phyloP scores from a whole-genome alignment of 768 basidiomycete species.

The Tephrocybe sp. region DNA sequence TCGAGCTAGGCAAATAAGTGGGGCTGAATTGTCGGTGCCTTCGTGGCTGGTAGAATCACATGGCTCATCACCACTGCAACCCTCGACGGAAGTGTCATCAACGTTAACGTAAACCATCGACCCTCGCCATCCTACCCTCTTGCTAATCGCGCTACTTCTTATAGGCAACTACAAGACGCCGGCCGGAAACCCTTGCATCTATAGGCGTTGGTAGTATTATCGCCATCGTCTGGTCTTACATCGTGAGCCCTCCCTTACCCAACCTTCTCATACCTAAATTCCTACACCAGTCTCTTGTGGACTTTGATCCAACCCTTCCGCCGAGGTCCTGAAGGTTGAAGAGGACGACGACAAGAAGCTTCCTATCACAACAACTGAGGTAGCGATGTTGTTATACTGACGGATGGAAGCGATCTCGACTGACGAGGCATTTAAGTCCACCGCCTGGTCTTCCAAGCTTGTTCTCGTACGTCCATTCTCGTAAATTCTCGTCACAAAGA shows the following conservation, averaged over 20 bases:
- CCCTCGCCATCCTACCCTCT: not conserved
- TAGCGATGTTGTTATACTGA: slow-evolving; percentile 33
- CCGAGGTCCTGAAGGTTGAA: slow-evolving; percentile 13
- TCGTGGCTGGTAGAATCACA: slow-evolving; percentile 67
- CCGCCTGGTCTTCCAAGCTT: slow-evolving; percentile 73
- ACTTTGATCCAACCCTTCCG: slow-evolving; percentile 80
- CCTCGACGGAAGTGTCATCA: slow-evolving; percentile 70
- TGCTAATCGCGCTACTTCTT: not conserved
- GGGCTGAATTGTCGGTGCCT: slow-evolving; percentile 81
- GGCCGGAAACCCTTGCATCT: slow-evolving; percentile 84
- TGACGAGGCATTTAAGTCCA: slow-evolving; percentile 80
- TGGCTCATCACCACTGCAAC: slow-evolving; percentile 84
- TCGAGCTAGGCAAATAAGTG: slow-evolving; percentile 86
- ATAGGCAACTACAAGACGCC: slow-evolving; percentile 68
- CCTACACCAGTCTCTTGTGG: slow-evolving; percentile 55
- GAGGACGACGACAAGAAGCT: slow-evolving; percentile 41
- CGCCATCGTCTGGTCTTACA: slow-evolving; percentile 58
- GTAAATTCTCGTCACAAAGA: not conserved
- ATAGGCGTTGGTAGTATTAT: slow-evolving; percentile 82
- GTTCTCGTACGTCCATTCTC: slow-evolving; percentile 46
- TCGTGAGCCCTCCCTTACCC: slow-evolving; percentile 43
- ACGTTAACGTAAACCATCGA: slow-evolving; percentile 49
- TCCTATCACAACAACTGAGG: slow-evolving; percentile 16
- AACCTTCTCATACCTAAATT: not conserved
- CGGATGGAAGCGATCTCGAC: slow-evolving; percentile 59